Percentiles rank a stretch among this genome's conserved stretches.
phyloP scores from a whole-genome alignment of 306 rosid species.

The Prunus salicina region DNA sequence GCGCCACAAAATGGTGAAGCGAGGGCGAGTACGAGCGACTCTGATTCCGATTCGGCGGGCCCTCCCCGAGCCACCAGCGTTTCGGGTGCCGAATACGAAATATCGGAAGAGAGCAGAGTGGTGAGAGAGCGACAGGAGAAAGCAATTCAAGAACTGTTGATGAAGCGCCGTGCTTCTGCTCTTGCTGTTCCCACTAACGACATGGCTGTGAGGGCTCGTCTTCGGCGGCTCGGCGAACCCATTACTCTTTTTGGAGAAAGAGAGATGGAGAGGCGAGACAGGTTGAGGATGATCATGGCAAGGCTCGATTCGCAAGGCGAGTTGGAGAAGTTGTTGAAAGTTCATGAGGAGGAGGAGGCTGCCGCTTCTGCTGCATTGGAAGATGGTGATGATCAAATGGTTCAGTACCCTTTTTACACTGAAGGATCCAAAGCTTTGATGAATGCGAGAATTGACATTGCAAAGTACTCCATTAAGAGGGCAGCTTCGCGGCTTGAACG shows the following conservation, averaged over 20 bases:
- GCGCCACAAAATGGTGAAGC: conserved; percentile 59
- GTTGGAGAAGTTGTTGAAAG: conserved; percentile 77
- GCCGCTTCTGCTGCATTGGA: conserved; percentile 51
- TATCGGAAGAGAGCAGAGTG: conserved; percentile 78
- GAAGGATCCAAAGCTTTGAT: conserved; percentile 71
- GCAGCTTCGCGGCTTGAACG: conserved; percentile 75
- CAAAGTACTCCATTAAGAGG: conserved; percentile 60
- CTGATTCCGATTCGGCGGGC: conserved; percentile 49
- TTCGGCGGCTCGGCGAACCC: conserved; percentile 87
- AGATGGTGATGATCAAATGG: conserved; percentile 62
- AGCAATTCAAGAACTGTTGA: conserved; percentile 69
- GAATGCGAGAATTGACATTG: conserved; percentile 67
- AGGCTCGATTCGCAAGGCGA: conserved; percentile 81
- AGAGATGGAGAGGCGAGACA: conserved; percentile 93
- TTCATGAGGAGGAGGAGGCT: conserved; percentile 87
- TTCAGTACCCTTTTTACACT: conserved; percentile 82
- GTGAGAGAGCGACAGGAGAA: conserved; percentile 85
- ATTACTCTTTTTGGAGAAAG: conserved; percentile 88
- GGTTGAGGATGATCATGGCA: conserved; percentile 77
- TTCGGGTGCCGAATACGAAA: conserved; percentile 57
- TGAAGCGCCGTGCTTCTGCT: conserved; percentile 87
- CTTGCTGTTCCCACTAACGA: conserved; percentile 92
- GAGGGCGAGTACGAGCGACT: conserved; percentile 48
- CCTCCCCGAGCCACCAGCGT: conserved; percentile 39
- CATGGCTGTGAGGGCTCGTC: conserved; percentile 85